Conservation (phyloP, 2,329 filamentous ascomycete genomes). For the Fusarium vanettenii region DNA sequence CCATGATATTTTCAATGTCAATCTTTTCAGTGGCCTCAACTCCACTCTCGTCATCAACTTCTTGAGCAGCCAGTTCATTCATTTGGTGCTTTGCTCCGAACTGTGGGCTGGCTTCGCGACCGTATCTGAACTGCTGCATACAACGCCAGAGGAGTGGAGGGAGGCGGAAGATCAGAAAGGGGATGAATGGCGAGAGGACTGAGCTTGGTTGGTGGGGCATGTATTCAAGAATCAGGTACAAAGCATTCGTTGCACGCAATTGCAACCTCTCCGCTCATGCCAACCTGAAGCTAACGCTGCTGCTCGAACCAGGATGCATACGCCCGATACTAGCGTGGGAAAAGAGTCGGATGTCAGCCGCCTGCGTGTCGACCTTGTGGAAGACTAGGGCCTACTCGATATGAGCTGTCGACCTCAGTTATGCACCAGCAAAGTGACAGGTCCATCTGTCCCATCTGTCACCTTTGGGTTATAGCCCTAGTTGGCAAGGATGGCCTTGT, state of each 20-base stretch:
- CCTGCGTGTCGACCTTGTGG: background rate
- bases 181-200: conserved; percentile 18
- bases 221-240: background rate
- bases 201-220: background rate
- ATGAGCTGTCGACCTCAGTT: background rate
- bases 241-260: background rate
- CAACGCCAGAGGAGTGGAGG: conserved; percentile 30
- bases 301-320: background rate
- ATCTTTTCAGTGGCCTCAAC: conserved; percentile 52
- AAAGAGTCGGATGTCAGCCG: background rate
- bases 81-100: conserved; percentile 39
- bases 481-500: background rate
- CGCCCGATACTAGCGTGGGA: background rate
- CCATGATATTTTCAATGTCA: conserved; percentile 53
- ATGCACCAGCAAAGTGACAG: background rate
- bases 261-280: background rate
- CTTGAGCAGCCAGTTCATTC: conserved; percentile 58
- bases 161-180: conserved; percentile 23
- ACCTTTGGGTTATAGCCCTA: background rate
- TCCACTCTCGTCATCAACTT: conserved; percentile 58
- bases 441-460: background rate
- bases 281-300: background rate
- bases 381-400: background rate
- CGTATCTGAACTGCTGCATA: conserved; percentile 23
- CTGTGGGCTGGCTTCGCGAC: conserved; percentile 29